A percentile compares a stretch with the other conserved stretches of the same genome.
Conservation (phyloP, 2,329 filamentous ascomycete genomes). For the Dactylellina leptospora region DNA sequence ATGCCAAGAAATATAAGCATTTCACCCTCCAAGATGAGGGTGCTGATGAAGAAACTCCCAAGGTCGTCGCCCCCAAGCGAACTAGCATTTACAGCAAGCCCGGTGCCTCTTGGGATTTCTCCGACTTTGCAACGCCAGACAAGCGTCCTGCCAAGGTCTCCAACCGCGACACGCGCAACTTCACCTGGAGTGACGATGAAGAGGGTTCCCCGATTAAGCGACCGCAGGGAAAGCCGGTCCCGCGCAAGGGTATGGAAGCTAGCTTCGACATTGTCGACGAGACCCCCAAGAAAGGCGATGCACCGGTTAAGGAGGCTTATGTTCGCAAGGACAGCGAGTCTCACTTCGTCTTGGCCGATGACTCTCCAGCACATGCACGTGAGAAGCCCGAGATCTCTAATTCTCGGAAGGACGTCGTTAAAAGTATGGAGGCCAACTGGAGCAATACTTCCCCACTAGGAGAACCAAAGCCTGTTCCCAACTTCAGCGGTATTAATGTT, state of each 20-base stretch:
- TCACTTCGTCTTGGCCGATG: slow-evolving; percentile 80
- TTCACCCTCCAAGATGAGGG: slow-evolving; percentile 80
- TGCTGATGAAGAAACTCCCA: slow-evolving; percentile 62
- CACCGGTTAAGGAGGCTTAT: slow-evolving; percentile 45
- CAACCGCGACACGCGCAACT: slow-evolving; percentile 76
- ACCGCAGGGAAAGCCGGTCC: slow-evolving; percentile 63
- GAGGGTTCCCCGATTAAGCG: slow-evolving; percentile 67
- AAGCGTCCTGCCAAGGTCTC: slow-evolving; percentile 74
- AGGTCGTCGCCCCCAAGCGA: slow-evolving; percentile 56
- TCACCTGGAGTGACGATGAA: slow-evolving; percentile 75
- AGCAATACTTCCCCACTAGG: slow-evolving; percentile 58
- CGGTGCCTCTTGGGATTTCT: slow-evolving; percentile 82
- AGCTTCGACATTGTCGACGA: slow-evolving; percentile 89
- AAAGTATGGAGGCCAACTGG: slow-evolving; percentile 75
- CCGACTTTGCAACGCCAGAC: slow-evolving; percentile 83
- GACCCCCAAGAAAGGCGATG: slow-evolving; percentile 62
- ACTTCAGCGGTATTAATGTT: slow-evolving; percentile 55
- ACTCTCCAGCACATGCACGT: slow-evolving; percentile 65
- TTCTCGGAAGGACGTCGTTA: slow-evolving; percentile 73
- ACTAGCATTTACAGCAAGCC: slow-evolving; percentile 68
- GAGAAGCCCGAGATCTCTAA: slow-evolving; percentile 64
- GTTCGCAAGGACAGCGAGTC: slow-evolving; percentile 72
- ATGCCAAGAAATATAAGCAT: slow-evolving; percentile 83
- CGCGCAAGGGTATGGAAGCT: slow-evolving; percentile 79
- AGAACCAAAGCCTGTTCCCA: slow-evolving; percentile 50